These are phyloP conservation scores for Aspergillus cavernicola DNA, from an alignment of 495 filamentous ascomycete species.

Conservation along the genomic window DNA sequence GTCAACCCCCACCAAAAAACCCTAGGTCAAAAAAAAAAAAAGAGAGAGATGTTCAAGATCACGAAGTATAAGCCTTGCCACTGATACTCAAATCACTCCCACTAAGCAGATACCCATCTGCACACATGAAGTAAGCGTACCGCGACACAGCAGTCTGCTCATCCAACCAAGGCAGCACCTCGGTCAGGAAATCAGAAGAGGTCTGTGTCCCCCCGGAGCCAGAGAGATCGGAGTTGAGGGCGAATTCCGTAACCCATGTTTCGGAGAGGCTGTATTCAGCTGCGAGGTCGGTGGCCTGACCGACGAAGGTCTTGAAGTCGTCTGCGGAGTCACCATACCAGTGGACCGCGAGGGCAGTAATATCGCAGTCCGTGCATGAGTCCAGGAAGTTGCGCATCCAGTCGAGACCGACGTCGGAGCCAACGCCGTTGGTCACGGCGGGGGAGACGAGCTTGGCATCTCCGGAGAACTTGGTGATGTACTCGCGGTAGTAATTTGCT, in stretches of 20 bases:
- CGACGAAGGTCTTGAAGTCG: conserved; percentile 58
- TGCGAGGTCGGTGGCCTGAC: conserved; percentile 45
- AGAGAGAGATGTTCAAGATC: too few relatives aligned
- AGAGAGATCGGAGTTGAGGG: conserved; percentile 33
- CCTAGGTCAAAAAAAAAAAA: background rate
- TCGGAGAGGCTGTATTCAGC: conserved; percentile 45
- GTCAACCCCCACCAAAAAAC: background rate
- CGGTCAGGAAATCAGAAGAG: conserved; percentile 50
- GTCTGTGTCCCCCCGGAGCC: conserved; percentile 38
- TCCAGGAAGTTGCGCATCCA: conserved; percentile 61
- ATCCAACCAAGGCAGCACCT: conserved; percentile 66
- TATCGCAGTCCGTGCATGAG: conserved; percentile 56
- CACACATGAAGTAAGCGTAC: conserved; percentile 78
- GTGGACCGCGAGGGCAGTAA: conserved; percentile 65
- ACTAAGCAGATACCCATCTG: conserved; percentile 33
- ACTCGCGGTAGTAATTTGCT: conserved; percentile 55
- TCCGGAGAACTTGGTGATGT: conserved; percentile 67
- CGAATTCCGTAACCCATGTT: conserved; percentile 83
- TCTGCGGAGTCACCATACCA: conserved; percentile 57
- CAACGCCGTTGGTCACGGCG: conserved; percentile 67
- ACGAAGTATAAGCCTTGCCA: conserved; percentile 15
- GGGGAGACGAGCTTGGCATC: conserved; percentile 67
- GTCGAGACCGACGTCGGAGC: conserved; percentile 48
- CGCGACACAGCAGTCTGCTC: conserved; percentile 57
- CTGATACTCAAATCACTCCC: conserved; percentile 6